Evolutionary conservation across 768 basidiomycete genomes (phyloP).

Genomic region (Tricholoma flavovirens): DNA sequence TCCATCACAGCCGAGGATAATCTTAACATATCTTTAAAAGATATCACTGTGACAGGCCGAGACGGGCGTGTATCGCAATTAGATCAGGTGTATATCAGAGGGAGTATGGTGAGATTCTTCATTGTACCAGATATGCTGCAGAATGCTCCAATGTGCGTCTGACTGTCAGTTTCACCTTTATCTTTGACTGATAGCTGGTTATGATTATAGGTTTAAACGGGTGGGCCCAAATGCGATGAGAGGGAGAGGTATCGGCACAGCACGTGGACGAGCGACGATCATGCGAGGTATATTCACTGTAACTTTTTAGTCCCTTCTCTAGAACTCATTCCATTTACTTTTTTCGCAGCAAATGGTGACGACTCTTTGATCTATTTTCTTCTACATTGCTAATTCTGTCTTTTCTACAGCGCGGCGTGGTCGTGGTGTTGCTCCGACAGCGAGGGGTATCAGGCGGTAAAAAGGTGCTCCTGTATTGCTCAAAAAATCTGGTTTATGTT

Average conservation of each 20-base stretch:
- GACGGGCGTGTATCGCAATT: constrained; percentile 98
- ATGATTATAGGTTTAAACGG: constrained; percentile 83
- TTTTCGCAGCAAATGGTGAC: constrained; percentile 69
- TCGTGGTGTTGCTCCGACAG: constrained; percentile 67
- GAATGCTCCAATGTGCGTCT: constrained; percentile 93
- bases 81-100: constrained; percentile 98
- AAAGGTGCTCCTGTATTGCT: background rate
- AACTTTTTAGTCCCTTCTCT: constrained; percentile 5
- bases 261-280: constrained; percentile 96
- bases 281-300: constrained; percentile 74
- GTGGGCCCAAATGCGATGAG: constrained; percentile 98
- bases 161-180: constrained; percentile 3
- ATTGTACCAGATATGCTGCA: constrained; percentile 99
- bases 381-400: constrained; percentile 1
- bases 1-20: constrained; percentile 86
- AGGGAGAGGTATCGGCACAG: constrained; percentile 98
- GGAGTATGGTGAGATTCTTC: constrained; percentile 97
- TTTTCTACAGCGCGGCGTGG: constrained; percentile 69
- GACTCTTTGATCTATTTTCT: background rate
- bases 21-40: constrained; percentile 91
- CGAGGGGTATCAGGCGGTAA: constrained; percentile 81
- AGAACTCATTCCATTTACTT: constrained; percentile 9
- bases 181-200: background rate
- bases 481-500: constrained; percentile 6
- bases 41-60: constrained; percentile 95